phyloP scores from a whole-genome alignment of 2,329 filamentous ascomycete species.

The Monilinia polystroma region DNA sequence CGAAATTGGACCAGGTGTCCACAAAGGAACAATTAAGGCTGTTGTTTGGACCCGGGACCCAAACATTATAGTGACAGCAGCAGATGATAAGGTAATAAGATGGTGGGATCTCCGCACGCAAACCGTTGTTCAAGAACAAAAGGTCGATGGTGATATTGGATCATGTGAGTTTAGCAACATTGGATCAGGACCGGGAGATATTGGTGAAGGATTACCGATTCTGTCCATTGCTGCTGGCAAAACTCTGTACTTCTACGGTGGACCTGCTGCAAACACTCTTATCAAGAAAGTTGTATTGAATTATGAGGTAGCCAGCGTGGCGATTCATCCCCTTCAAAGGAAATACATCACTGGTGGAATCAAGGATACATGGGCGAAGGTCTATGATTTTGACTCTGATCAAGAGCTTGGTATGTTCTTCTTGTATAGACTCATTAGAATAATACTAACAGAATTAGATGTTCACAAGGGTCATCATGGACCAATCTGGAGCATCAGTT shows the following conservation, averaged over 20 bases:
- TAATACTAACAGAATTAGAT: constrained; percentile 52
- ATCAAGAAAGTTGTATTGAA: constrained; percentile 78
- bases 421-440: neutral
- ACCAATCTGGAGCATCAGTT: constrained; percentile 93
- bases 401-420: constrained; percentile 65
- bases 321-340: constrained; percentile 75
- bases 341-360: constrained; percentile 89
- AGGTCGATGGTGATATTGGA: constrained; percentile 80
- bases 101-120: constrained; percentile 90
- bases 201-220: constrained; percentile 67
- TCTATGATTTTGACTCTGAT: constrained; percentile 84
- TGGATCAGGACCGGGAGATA: constrained; percentile 58
- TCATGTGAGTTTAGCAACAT: constrained; percentile 84
- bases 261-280: constrained; percentile 63
- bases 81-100: constrained; percentile 83
- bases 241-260: constrained; percentile 88
- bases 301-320: constrained; percentile 88
- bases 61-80: constrained; percentile 85
- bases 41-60: constrained; percentile 92
- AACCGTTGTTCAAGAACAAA: constrained; percentile 71
- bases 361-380: constrained; percentile 92
- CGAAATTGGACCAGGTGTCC: constrained; percentile 82
- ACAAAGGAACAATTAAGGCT: constrained; percentile 88
- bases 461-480: constrained; percentile 96
- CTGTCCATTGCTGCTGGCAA: constrained; percentile 93